Evolutionary conservation across 2,329 filamentous ascomycete species (phyloP), one percentile per base, ranked within the genome.

Genomic region (Pseudogymnoascus sp.): DNA sequence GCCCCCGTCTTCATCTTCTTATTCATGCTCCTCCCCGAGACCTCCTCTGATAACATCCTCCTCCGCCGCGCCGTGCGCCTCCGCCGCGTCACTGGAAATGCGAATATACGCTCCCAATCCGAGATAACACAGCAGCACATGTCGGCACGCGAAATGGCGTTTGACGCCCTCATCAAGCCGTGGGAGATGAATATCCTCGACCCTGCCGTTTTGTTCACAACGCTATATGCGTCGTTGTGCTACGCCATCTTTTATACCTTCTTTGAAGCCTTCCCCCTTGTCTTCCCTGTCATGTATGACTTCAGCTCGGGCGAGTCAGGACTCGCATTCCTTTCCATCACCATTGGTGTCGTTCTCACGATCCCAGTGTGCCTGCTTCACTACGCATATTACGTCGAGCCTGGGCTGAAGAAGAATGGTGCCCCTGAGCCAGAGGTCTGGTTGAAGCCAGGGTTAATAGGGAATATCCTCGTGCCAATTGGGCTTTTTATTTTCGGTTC

Each of bases 221-320:
- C 84, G 67, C 63, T 85, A 33, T 88, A 87, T 71, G 81, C 80
- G 6, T 25, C 78, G 78, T 77, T 87, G 63, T 80, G 82, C 63
- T 88, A 86, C 71, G 81, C 77, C 50, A 84, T 83, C 66, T 84
- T 83, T 74, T 84, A 83, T 67, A 81, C 79, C 62, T 87, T 79
- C 71, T 88, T 88, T 67, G 83, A 87, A 68, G 81, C 81, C 14
- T 88, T 87, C 70, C 84, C 84, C 3, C 75, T 86, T 18, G 82
- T 88, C 62, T 88, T 86, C 69, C 75, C 78, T 11, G 77, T 76
- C 15, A 74, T 81, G 63, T 88, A 89, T 70, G 69, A 73, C 66
- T 85, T 88, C 78, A 80, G 76, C 62, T 71, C 80, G 2, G 83
- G 84, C 33, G 70, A 84, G 59, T 73, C 81, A 61, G 83, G 84